Evolutionary conservation across 345 rosid species (phyloP).

Genomic region (Excoecaria agallocha): DNA sequence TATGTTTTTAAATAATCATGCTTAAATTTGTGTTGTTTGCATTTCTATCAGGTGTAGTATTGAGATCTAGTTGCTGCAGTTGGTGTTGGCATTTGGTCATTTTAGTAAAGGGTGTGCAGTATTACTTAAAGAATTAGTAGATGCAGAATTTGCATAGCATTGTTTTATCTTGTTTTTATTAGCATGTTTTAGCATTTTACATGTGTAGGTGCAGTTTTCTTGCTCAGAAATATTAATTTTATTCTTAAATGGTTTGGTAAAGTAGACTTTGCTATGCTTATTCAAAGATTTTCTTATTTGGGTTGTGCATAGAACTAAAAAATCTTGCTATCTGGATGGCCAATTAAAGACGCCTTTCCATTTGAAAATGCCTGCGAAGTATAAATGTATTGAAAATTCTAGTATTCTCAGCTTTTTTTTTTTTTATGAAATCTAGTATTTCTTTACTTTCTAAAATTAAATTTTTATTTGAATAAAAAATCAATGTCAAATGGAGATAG

Average conservation of each 20-base stretch:
- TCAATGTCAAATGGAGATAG: background rate
- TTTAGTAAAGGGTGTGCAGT: background rate
- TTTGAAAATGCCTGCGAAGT: background rate
- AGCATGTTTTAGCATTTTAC: background rate
- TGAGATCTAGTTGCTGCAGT: background rate
- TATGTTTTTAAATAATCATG: background rate
- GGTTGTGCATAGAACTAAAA: background rate
- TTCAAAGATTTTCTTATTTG: background rate
- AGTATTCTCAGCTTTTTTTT: background rate
- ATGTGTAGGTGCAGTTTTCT: background rate
- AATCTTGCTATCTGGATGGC: background rate
- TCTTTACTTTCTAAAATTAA: background rate
- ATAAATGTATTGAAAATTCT: background rate
- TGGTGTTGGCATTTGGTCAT: background rate
- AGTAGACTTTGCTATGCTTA: background rate
- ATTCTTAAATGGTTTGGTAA: background rate
- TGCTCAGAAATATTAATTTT: background rate
- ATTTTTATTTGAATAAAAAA: background rate
- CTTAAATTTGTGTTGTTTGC: background rate
- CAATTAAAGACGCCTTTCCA: background rate
- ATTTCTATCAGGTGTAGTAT: background rate
- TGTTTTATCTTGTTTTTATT: background rate
- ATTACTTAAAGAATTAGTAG: background rate
- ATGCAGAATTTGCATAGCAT: background rate
- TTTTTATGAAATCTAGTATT: background rate